phyloP scores from a whole-genome alignment of 2,329 filamentous ascomycete genomes.

The Myrmaecium sp. region DNA sequence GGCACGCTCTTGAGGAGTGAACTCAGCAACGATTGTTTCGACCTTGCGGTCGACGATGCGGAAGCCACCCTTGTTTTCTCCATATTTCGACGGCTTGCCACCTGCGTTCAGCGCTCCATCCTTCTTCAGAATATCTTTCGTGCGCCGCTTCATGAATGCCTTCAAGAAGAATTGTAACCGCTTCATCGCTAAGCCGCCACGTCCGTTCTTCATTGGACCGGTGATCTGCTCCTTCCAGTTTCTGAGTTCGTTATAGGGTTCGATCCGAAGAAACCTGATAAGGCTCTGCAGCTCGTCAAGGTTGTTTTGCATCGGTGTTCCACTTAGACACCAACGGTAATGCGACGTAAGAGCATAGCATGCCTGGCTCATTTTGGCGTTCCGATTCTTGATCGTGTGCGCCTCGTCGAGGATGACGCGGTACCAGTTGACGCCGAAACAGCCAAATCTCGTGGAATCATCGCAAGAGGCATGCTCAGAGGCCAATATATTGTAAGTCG shows the following conservation, averaged over 20 bases:
- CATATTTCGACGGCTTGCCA: slow-evolving; percentile 40
- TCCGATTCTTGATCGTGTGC: slow-evolving; percentile 96
- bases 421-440: slow-evolving; percentile 89
- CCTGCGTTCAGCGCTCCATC: slow-evolving; percentile 67
- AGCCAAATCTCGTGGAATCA: slow-evolving; percentile 52
- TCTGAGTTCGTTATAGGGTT: slow-evolving; percentile 70
- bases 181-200: slow-evolving; percentile 74
- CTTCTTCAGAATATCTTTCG: slow-evolving; percentile 88
- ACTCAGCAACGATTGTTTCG: slow-evolving; percentile 59
- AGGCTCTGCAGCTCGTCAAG: slow-evolving; percentile 89
- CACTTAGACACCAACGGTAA: slow-evolving; percentile 91
- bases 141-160: slow-evolving; percentile 97
- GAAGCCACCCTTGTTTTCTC: slow-evolving; percentile 47
- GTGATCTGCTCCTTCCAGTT: slow-evolving; percentile 90
- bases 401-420: slow-evolving; percentile 91
- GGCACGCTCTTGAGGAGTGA: slow-evolving; percentile 60
- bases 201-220: slow-evolving; percentile 72
- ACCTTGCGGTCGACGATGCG: slow-evolving; percentile 86
- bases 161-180: slow-evolving; percentile 71
- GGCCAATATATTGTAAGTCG: slow-evolving; percentile 88
- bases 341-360: slow-evolving; percentile 71
- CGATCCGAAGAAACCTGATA: slow-evolving; percentile 81
- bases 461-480: slow-evolving; percentile 68
- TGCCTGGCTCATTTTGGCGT: slow-evolving; percentile 86
- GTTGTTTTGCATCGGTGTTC: slow-evolving; percentile 97